Base-by-base conservation (phyloP, 2,329 filamentous ascomycete species). In the Lachnellula suecica region DNA sequence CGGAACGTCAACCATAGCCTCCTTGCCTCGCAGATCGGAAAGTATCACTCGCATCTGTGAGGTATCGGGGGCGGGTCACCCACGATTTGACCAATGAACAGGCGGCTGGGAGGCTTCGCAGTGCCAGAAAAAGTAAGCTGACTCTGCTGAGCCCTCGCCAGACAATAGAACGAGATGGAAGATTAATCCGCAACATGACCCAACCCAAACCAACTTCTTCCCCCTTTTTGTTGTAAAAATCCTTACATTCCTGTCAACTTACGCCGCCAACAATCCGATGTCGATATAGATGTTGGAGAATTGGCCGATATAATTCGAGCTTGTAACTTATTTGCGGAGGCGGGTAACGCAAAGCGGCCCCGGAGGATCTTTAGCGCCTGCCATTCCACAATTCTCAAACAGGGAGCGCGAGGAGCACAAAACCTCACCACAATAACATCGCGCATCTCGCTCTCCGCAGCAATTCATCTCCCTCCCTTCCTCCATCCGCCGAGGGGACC, bases 61-160 rank as follows among this genome's bases (percentile, higher is more conserved):
- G 20, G 11, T 40, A 23, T 23, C n/a, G 40, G n/a, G 40, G 9
- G 20, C 11, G 4, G 23, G 22, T 15, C 15, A 22, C 17, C 4
- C 35, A 40, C 19, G 37, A 23, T 40, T 22, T 10, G 10, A 23
- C 37, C n/a, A 40, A 40, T 40, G 6, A 40, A 19, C 7, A 13
- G 11, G 19, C 7, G 37, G 17, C 31, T 35, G 15, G 15, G 17
- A n/a, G 15, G 31, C 15, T 5, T 34, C 29, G 29, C 11, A 34
- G 13, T 41, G 17, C 20, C 46, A 38, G 19, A 42, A 29, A 43
- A 23, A 34, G 40, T 35, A 49, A 43, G 47, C 47, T 48, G 46
- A 48, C 46, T 19, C 46, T 27, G 45, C 35, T 48, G 45, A 48
- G 35, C 45, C 45, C 24, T 48, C 37, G 2, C 8, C 35, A 35